Evolutionary conservation across 106 monocot genomes (phyloP).

Genomic region (Dendrobium huoshanense): DNA sequence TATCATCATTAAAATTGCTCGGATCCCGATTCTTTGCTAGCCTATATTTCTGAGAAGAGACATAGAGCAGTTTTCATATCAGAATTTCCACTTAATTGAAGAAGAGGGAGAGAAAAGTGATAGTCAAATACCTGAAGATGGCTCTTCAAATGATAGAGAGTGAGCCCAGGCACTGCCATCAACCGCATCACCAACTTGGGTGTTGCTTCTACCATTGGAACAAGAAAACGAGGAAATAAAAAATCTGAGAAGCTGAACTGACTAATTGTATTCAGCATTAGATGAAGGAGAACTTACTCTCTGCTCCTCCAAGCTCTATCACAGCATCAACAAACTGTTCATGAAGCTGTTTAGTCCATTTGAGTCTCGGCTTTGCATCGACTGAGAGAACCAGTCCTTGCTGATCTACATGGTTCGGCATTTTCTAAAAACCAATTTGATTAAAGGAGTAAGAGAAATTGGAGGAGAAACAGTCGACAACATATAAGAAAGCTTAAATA

Average conservation of each 20-base stretch:
- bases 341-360: constrained; percentile 74
- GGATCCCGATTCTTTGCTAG: constrained; percentile 39
- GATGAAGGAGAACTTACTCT: constrained; percentile 33
- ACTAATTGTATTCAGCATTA: neutral
- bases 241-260: neutral
- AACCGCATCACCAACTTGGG: constrained; percentile 55
- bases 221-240: neutral
- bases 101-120: neutral
- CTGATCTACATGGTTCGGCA: constrained; percentile 9
- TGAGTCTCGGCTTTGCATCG: constrained; percentile 50
- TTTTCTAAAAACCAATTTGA: constrained; percentile 18
- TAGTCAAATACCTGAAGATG: constrained; percentile 54
- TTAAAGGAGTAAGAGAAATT: neutral
- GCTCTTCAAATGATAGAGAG: constrained; percentile 82
- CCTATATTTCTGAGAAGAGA: constrained; percentile 61
- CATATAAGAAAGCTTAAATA: neutral
- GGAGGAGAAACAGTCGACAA: neutral
- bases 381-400: constrained; percentile 15
- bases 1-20: neutral
- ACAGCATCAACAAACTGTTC: constrained; percentile 55
- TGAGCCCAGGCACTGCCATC: constrained; percentile 75
- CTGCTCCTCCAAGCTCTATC: constrained; percentile 55
- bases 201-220: constrained; percentile 49
- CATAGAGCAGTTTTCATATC: neutral
- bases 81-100: neutral